phyloP scores from a whole-genome alignment of 2,329 filamentous ascomycete genomes.

The Fusarium longipes region DNA sequence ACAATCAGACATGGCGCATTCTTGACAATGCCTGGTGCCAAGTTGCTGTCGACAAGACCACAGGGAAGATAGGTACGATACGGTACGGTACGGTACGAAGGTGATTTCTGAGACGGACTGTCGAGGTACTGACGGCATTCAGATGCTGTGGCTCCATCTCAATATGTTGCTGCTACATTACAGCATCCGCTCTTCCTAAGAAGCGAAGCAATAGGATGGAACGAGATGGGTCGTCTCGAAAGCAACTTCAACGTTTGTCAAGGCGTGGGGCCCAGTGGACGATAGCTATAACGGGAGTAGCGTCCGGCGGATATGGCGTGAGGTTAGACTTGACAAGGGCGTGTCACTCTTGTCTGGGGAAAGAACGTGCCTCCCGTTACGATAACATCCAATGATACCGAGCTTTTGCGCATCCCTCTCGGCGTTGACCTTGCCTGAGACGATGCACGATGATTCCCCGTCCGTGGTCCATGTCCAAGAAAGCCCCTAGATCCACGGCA shows the following conservation, averaged over 20 bases:
- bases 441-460: conserved; percentile 32
- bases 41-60: conserved; percentile 5
- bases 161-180: conserved; percentile 26
- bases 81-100: too few species aligned
- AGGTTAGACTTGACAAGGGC: conserved; percentile 39
- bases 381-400: conserved; percentile 30
- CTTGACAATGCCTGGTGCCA: not conserved
- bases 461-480: conserved; percentile 21
- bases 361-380: conserved; percentile 26
- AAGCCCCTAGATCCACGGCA: conserved; percentile 35
- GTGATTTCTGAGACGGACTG: too few species aligned
- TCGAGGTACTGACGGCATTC: conserved; percentile 25
- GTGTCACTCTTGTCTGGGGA: conserved; percentile 41
- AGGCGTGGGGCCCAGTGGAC: conserved; percentile 44
- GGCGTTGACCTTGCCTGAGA: conserved; percentile 34
- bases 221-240: conserved; percentile 39
- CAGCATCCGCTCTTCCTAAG: conserved; percentile 11
- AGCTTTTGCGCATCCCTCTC: conserved; percentile 27
- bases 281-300: conserved; percentile 46
- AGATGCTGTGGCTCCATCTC: conserved; percentile 24
- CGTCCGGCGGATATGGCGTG: conserved; percentile 47
- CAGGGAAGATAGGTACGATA: too few species aligned
- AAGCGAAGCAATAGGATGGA: conserved; percentile 39
- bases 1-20: not conserved
- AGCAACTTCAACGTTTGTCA: conserved; percentile 36